Conservation (phyloP, 805 yeast species). For the Pichia insulana region DNA sequence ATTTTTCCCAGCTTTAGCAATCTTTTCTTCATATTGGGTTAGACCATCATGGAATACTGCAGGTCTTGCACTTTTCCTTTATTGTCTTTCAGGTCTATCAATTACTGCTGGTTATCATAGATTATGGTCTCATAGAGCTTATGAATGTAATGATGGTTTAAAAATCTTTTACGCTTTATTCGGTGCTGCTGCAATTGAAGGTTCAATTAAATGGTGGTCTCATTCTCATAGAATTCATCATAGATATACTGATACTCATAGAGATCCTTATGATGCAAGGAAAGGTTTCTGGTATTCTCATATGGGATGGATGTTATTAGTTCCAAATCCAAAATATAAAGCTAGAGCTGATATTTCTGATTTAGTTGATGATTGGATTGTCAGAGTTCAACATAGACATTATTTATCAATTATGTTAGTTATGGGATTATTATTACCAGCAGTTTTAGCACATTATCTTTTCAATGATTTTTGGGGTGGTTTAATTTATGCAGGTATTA, state of each 20-base stretch:
- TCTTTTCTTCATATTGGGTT: constrained; percentile 34
- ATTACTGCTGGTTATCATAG: constrained; percentile 84
- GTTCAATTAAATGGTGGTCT: constrained; percentile 86
- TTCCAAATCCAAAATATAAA: constrained; percentile 73
- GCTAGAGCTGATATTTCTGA: constrained; percentile 80
- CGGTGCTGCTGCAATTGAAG: constrained; percentile 79
- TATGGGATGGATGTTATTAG: constrained; percentile 77
- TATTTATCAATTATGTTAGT: constrained; percentile 54
- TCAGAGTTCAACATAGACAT: constrained; percentile 74
- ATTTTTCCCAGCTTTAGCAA: constrained; percentile 49
- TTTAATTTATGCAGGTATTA: constrained; percentile 64
- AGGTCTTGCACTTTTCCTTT: constrained; percentile 41
- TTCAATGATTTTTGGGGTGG: constrained; percentile 67
- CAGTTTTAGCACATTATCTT: constrained; percentile 42
- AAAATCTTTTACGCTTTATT: constrained; percentile 62
- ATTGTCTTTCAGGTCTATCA: constrained; percentile 57
- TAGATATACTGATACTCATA: constrained; percentile 72
- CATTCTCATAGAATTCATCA: constrained; percentile 82
- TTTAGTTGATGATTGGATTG: constrained; percentile 70
- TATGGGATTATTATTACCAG: constrained; percentile 56
- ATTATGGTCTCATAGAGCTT: constrained; percentile 70
- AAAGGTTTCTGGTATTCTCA: constrained; percentile 78
- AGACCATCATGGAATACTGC: constrained; percentile 43
- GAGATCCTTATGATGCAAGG: constrained; percentile 85
- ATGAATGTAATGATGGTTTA: constrained; percentile 51